Evolutionary conservation across 2,329 filamentous ascomycete species (phyloP), one percentile per base, ranked within the genome.

Genomic region (Nigrospora sphaerica): DNA sequence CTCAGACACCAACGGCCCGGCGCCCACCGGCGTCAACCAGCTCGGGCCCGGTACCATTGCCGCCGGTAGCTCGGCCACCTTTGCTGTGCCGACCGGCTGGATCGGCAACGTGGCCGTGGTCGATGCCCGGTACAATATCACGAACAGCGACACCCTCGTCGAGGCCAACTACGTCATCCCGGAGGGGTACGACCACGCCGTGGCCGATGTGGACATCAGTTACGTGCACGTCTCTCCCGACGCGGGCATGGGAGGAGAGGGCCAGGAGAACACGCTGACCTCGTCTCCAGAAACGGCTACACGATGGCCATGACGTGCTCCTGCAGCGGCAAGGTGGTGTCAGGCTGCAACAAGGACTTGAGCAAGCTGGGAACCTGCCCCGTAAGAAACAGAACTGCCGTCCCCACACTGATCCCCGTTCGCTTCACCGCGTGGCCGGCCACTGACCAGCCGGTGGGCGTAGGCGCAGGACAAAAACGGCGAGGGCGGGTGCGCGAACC

Each of bases 341-440:
- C 49, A n/a, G 54, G 55, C 13, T 57, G 57, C 49, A 53, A 54
- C 44, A 54, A 52, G 44, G 40, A 54, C 39, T 47, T 59, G 4
- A 54, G 48, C 44, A 19, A 32, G 6, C 32, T 51, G 19, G 37
- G 19, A 28, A 44, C 16, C 12, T 57, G 57, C 23, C 49, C 48
- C 7, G 50, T 52, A 50, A 49, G 50, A 35, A 19, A 13, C 18
- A 14, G 7, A 13, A n/a, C 31, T 4, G n/a, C 9, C 33, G n/a
- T n/a, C 31, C 17, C 19, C 32, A 17, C 9, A 18, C 9, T 2
- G 17, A 18, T 6, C 7, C 31, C 35, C 10, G 13, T 39, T 28
- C 2, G 7, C 12, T 36, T 12, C 17, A 6, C 18, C 12, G 13
- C 11, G 11, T 6, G 12, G 37, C 12, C 7, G 40, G 18, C 28